Percentiles rank a stretch among this genome's conserved stretches.
Evolutionary conservation across 176 grass and related monocot species (phyloP).

Genomic region (Paspalum notatum): DNA sequence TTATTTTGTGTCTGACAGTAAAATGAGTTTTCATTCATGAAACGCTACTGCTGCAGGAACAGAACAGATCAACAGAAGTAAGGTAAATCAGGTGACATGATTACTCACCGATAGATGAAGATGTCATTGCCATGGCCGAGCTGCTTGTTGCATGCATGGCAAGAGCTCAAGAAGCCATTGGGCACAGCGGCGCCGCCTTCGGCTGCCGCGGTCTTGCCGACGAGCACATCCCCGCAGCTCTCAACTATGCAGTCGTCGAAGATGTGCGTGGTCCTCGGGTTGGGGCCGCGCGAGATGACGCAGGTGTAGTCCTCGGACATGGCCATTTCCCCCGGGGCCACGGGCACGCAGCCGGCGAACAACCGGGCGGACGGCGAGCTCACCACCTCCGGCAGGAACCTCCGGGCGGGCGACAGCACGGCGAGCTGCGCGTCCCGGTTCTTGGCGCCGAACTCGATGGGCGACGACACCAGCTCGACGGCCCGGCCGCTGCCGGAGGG

Average conservation of each 20-base stretch:
- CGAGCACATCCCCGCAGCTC: conserved; percentile 55
- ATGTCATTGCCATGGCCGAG: conserved; percentile 55
- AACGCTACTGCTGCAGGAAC: neutral
- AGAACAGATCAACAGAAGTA: too few relatives aligned
- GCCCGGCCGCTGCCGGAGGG: conserved; percentile 43
- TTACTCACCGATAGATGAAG: conserved; percentile 68
- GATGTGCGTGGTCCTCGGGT: conserved; percentile 85
- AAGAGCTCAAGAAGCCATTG: conserved; percentile 56
- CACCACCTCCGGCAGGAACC: conserved; percentile 54
- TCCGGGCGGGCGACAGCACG: conserved; percentile 63
- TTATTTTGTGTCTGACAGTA: conserved; percentile 25
- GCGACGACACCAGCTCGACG: conserved; percentile 51
- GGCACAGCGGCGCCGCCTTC: conserved; percentile 6
- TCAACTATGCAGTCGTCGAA: conserved; percentile 86
- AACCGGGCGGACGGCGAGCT: conserved; percentile 51
- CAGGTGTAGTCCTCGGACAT: conserved; percentile 95
- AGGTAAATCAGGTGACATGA: neutral
- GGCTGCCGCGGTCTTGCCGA: neutral
- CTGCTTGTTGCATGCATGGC: conserved; percentile 72
- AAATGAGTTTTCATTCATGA: neutral
- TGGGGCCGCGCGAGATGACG: conserved; percentile 90
- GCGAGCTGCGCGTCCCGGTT: conserved; percentile 78
- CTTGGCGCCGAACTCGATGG: conserved; percentile 91
- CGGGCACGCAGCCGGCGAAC: conserved; percentile 50
- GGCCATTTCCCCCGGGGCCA: conserved; percentile 55